Evolutionary conservation across 202 grass and related monocot genomes (phyloP), one percentile per base, ranked within the genome.

Genomic region (Zizania palustris): DNA sequence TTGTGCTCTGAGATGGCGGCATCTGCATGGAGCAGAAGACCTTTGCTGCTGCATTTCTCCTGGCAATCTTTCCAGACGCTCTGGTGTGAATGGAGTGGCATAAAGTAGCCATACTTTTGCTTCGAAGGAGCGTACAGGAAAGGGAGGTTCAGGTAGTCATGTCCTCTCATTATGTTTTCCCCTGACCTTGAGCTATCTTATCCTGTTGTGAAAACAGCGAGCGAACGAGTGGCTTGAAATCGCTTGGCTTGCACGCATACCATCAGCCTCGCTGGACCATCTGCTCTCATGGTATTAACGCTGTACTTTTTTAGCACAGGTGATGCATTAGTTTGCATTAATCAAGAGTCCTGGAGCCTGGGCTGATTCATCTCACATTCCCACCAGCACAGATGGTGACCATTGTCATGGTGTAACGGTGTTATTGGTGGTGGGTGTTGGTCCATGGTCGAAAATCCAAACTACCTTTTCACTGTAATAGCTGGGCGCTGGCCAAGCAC

Each of bases 1-100:
- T 90, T 61, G 78, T 80, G 84, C 64, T 97, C 36, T 90, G 73
- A 22, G 84, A 67, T 11, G 86, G 88, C n/a, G 88, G 82, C 60
- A 80, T 77, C 34, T 88, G 76, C 65, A 66, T 73, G 34, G 85
- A 88, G 80, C 86, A 90, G 75, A 80, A 66, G 60, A 60, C 48
- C 37, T 74, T 67, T 19, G 76, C 13, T 22, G 78, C 13, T 35
- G 78, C 54, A 53, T 38, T 86, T 62, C 12, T 87, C n/a, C 12
- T 85, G 3, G n/a, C 67, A 13, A 56, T 8, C 68, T 59, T 79
- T 20, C 37, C 49, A 33, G 74, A 54, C 63, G 86, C 37, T 73
- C 35, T 42, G 57, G 57, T 33, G 62, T 60, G 38, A 78, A 77
- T 44, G 12, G 69, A 66, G 63, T 81, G 55, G 69, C 65, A 82